phyloP scores from a whole-genome alignment of 306 rosid genomes.

The Sophora flavescens region DNA sequence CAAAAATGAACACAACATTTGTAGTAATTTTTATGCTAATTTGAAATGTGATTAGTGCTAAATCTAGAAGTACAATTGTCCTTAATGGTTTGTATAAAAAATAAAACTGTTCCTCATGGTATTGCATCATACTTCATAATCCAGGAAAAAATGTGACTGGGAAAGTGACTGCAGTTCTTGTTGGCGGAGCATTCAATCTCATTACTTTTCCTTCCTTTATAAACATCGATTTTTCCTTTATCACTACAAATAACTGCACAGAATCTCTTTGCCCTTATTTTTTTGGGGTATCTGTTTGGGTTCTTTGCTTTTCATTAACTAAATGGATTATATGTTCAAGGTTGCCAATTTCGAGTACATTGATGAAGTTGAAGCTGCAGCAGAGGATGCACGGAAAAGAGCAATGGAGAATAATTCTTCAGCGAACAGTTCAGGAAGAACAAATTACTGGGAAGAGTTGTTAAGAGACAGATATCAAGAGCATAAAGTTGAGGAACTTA shows the following conservation, averaged over 20 bases:
- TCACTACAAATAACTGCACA: slow-evolving; percentile 2
- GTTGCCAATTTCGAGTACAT: slow-evolving; percentile 97
- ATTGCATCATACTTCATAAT: too few relatives aligned
- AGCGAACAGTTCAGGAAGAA: slow-evolving; percentile 63
- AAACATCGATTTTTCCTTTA: slow-evolving; percentile 6
- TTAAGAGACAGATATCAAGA: slow-evolving; percentile 83
- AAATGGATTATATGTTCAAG: slow-evolving; percentile 55
- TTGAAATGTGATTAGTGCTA: not conserved
- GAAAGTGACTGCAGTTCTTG: slow-evolving; percentile 1
- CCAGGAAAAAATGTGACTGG: not conserved
- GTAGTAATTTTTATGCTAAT: too few relatives aligned
- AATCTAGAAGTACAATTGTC: not conserved
- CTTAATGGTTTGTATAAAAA: slow-evolving; percentile 7
- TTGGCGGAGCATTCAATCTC: slow-evolving; percentile 12
- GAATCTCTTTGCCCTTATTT: not conserved
- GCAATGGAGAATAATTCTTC: slow-evolving; percentile 51
- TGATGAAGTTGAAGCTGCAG: slow-evolving; percentile 83
- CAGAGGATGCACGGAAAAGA: slow-evolving; percentile 71
- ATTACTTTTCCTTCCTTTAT: not conserved
- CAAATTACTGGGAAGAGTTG: slow-evolving; percentile 95
- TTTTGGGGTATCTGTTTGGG: slow-evolving; percentile 20
- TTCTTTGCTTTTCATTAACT: slow-evolving; percentile 30
- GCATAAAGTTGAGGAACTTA: slow-evolving; percentile 90
- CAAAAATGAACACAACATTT: too few relatives aligned
- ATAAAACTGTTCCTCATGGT: not conserved